A percentile compares a stretch with the other conserved stretches of the same genome.
Evolutionary conservation across 352 stramenopile species (phyloP).

Genomic region (Blastocystis sp.): DNA sequence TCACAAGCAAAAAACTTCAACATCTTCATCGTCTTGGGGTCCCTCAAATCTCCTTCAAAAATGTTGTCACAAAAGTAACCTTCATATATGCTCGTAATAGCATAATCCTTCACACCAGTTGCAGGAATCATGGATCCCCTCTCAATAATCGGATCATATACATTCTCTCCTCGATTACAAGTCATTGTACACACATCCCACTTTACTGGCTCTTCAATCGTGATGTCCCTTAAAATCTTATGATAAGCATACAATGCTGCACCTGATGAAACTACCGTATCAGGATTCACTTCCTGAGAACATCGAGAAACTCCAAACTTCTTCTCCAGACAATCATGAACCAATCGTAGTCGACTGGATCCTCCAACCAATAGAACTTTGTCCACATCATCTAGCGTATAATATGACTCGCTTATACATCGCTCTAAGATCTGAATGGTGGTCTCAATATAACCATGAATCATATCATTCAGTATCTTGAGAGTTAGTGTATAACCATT

Average conservation of each 20-base stretch:
- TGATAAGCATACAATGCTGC: not conserved
- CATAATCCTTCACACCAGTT: not conserved
- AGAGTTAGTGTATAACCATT: not conserved
- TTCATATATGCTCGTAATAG: not conserved
- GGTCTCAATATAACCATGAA: slow-evolving; percentile 70
- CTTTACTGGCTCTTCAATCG: not conserved
- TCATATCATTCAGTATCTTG: not conserved
- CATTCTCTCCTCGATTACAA: not conserved
- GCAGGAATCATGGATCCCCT: not conserved
- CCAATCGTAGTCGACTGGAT: slow-evolving; percentile 92
- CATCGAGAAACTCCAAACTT: slow-evolving; percentile 79
- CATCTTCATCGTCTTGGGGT: not conserved
- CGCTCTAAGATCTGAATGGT: slow-evolving; percentile 87
- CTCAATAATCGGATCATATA: not conserved
- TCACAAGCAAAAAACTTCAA: not conserved
- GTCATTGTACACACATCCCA: not conserved
- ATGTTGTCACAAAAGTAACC: not conserved
- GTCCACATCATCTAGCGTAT: slow-evolving; percentile 91
- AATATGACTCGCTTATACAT: slow-evolving; percentile 80
- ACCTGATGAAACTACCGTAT: slow-evolving; percentile 95
- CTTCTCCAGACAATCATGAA: slow-evolving; percentile 89
- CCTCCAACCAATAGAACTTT: slow-evolving; percentile 96
- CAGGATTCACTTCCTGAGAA: slow-evolving; percentile 79
- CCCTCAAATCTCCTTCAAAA: not conserved
- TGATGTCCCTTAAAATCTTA: not conserved